Base-by-base conservation (phyloP, 2,329 filamentous ascomycete species). In the Pleoardoris graminearum region DNA sequence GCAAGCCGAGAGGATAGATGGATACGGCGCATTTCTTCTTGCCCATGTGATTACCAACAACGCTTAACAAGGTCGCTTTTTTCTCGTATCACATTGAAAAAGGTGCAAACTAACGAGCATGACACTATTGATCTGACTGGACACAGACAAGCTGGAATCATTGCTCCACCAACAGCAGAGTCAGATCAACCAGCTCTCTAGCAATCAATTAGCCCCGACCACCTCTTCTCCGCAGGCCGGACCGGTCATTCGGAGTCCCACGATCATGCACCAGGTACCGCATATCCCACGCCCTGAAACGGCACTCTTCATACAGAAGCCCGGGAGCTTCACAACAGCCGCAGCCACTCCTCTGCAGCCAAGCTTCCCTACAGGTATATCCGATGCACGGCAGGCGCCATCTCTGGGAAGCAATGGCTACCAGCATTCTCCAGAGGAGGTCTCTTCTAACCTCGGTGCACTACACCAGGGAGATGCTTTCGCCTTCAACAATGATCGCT, bases 251-350 rank as follows among this genome's bases (percentile, higher is more conserved):
- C 63, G 68, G 25, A 72, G 66, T 27, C 69, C 73, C 10, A 65
- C 72, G 10, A 58, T 70, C 27, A 61, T 74, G 6, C 71, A 75
- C 35, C 70, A 74, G 32, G 70, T 71, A 11, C 74, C 76, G 19
- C 76, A 78, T 59, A 65, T 76, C 11, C 71, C 73, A 7, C 70
- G 75, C 35, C 74, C 76, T 3, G 77, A 78, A 53, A 73, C 76
- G 2, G 76, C 77, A 2, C 65, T 79, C 22, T 79, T 77, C 60
- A 69, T 79, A 53, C 76, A 78, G 61, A 77, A 76, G 43, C 72
- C 77, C 11, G 66, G 70, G 5, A 65, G 71, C 7, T 69, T 77
- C 66, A 16, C 68, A 52, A 50, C 60, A 65, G 39, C 68, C 62
- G 59, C 60, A 65, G 39, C 68, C 62, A 60, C 41, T 48, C 67